A percentile compares a stretch with the other conserved stretches of the same genome.
Evolutionary conservation across 495 filamentous ascomycete genomes (phyloP).

Genomic region (Rhizodiscina lignyota): DNA sequence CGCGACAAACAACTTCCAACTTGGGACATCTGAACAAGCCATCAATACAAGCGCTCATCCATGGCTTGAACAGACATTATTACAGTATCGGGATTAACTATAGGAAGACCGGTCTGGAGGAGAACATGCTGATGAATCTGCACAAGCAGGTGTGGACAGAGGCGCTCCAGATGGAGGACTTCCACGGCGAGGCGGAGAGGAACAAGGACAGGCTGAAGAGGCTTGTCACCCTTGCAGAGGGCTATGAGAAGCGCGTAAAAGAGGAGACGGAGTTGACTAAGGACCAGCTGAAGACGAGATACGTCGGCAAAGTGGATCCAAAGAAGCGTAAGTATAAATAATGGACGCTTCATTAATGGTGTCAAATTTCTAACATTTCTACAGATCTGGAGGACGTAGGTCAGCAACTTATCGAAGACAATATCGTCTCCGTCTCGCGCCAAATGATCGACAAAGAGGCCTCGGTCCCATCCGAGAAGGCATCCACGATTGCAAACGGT

Average conservation of each 20-base stretch:
- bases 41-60: conserved; percentile 96
- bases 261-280: conserved; percentile 94
- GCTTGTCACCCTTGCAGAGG: conserved; percentile 77
- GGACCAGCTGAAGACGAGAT: conserved; percentile 96
- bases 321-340: conserved; percentile 66
- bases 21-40: conserved; percentile 97
- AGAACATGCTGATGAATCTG: conserved; percentile 99
- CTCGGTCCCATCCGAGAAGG: conserved; percentile 38
- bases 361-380: background rate
- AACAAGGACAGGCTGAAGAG: conserved; percentile 77
- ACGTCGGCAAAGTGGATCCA: conserved; percentile 95
- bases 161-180: conserved; percentile 92
- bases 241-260: conserved; percentile 96
- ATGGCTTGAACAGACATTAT: conserved; percentile 95
- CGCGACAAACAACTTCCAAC: conserved; percentile 95
- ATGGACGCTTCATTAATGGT: background rate
- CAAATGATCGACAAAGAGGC: conserved; percentile 99
- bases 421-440: conserved; percentile 87
- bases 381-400: conserved; percentile 84
- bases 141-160: conserved; percentile 99
- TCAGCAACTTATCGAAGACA: conserved; percentile 92
- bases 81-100: conserved; percentile 98
- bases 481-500: conserved; percentile 31
- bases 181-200: conserved; percentile 61
- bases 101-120: conserved; percentile 90